Base-by-base conservation (phyloP, 768 basidiomycete genomes). In the Suillus hirtellus region DNA sequence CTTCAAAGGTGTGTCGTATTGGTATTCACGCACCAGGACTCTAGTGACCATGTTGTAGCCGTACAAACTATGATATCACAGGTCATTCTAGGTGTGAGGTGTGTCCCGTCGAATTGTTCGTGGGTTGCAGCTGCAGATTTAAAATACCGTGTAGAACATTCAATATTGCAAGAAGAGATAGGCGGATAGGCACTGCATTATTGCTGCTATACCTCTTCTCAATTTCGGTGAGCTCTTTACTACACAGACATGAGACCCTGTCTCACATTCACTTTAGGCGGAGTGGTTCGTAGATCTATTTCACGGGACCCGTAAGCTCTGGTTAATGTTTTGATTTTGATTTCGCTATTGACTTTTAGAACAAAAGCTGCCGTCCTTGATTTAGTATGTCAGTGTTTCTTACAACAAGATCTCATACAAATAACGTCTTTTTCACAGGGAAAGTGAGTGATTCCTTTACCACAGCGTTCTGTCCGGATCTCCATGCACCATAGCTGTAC, bases 211-310 rank as follows among this genome's bases (percentile, higher is more conserved):
- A 82, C 67, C 10, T 79, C 59, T 53, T 77, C n/a, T 74, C 79
- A 21, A 78, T 79, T 54, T 71, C 69, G 53, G 87, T 88, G 66
- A 68, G 84, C 54, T 9, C 21, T 52, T 55, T 31, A n/a, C 27
- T 10, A 70, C 59, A 58, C 24, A 10, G 5, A 8, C n/a, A 27
- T 31, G 27, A 50, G 9, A 31, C 46, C 14, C 49, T 6, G 31
- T 37, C n/a, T n/a, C 35, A 37, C 8, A 55, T 14, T 21, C 4
- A 38, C 19, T 3, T 61, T 68, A 84, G 88, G 69, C 86, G 38
- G 81, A 89, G 75, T 86, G 86, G 82, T 77, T 86, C 37, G 76
- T 82, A 2, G 86, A 84, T 35, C 66, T 89, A 55, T 81, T 78
- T 65, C 68, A 78, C 52, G 79, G 88, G 68, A 71, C 71, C 60